phyloP scores from a whole-genome alignment of 139 green algal species.

The Haematococcus sp. region DNA sequence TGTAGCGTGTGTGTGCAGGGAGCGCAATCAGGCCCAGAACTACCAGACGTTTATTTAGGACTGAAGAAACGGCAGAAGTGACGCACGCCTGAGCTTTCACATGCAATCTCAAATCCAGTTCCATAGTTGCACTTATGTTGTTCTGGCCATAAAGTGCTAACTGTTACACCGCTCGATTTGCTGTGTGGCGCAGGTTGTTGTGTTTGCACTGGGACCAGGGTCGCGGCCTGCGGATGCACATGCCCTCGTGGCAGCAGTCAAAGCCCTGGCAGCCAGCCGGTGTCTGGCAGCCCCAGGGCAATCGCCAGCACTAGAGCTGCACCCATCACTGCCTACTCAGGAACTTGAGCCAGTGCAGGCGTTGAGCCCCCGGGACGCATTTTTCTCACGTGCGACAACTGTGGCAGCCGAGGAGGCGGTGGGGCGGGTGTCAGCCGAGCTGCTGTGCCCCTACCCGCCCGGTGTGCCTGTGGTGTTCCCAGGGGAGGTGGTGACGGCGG shows the following conservation, averaged over 20 bases:
- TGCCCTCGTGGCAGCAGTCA: conserved; percentile 41
- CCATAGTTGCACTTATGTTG: too few relatives aligned
- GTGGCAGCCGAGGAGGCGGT: neutral
- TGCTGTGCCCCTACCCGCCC: conserved; percentile 88
- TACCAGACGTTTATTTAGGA: too few relatives aligned
- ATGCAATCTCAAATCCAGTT: neutral
- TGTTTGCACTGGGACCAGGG: conserved; percentile 72
- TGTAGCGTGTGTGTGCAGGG: neutral
- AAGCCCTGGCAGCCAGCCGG: conserved; percentile 8
- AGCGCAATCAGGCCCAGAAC: neutral
- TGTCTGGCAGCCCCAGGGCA: too few relatives aligned
- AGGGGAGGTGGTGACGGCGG: conserved; percentile 62
- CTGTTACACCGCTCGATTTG: too few relatives aligned
- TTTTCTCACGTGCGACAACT: neutral
- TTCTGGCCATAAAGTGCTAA: too few relatives aligned
- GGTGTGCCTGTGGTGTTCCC: conserved; percentile 80
- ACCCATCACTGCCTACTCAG: neutral
- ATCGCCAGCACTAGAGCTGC: neutral
- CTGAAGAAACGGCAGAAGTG: too few relatives aligned
- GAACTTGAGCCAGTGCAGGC: neutral
- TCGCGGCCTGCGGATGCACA: conserved; percentile 38
- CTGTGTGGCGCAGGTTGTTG: conserved; percentile 48
- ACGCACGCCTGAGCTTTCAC: neutral
- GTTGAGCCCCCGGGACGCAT: conserved; percentile 1
- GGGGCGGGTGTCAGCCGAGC: conserved; percentile 65